Evolutionary conservation across 768 basidiomycete genomes (phyloP), one percentile per base, ranked within the genome.

Genomic region (Multifurca ochricompacta): DNA sequence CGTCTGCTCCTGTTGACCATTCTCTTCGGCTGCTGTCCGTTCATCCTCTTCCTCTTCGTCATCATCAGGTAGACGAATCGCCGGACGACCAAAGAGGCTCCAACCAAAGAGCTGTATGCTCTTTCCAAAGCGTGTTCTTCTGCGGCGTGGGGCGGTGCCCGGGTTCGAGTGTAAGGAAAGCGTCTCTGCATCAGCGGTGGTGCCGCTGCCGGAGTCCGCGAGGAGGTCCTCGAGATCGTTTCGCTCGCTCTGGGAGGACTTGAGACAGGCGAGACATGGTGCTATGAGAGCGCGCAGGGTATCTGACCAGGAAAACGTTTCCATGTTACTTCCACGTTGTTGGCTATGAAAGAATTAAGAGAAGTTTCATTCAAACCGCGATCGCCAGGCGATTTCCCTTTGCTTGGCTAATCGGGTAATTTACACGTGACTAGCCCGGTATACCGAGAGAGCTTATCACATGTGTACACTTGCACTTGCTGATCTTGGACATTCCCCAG

Each of bases 81-180:
- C 73, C 6, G 74, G 73, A 19, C 73, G 73, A n/a, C 85, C 86
- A 58, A 88, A 86, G 3, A 86, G 71, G 48, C 82, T 72, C 58
- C 70, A 85, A 6, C 85, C 86, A 54, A 86, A 86, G 7, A 88
- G 63, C 8, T 74, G 77, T 61, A 86, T 78, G 23, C 57, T 62
- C 53, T 72, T 68, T 48, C 67, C 62, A 48, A 68, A 64, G 27
- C 55, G 56, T 1, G 62, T 32, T 6, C 49, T 49, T 36, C 56
- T 56, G 31, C 46, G 46, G 59, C 68, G 62, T 8, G 63, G 58
- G 2, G 53, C 41, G n/a, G n/a, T n/a, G 21, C 77, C 80, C 5
- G 80, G 66, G 61, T 83, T 81, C 6, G 85, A 83, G 66, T 87
- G 83, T 36, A 85, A 64, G 1, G 83, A 86, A 47, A 85, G 73